Evolutionary conservation across 331 rosid species (phyloP).

Genomic region (Dryas integrifolia): DNA sequence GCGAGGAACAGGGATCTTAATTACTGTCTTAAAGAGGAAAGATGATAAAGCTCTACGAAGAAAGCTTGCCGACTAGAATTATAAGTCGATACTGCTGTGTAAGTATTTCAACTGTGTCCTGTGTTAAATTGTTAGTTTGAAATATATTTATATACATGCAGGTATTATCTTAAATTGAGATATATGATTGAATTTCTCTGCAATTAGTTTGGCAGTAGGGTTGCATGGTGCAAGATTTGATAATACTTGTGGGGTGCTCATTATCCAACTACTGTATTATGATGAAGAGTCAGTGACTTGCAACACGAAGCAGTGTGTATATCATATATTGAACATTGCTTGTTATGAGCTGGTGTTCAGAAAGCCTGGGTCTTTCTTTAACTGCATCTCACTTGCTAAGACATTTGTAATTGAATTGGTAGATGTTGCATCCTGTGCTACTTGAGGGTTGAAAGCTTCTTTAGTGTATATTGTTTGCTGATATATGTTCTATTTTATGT

Average conservation of each 20-base stretch:
- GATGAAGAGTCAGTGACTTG: not conserved
- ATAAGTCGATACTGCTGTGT: not conserved
- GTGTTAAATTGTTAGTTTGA: not conserved
- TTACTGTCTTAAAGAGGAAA: not conserved
- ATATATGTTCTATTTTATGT: not conserved
- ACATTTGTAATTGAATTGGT: not conserved
- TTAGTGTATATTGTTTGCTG: not conserved
- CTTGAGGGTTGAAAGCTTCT: not conserved
- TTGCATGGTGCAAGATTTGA: not conserved
- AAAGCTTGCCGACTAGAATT: not conserved
- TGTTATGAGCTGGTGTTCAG: not conserved
- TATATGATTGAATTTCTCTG: not conserved
- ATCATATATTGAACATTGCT: not conserved
- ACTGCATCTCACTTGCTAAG: not conserved
- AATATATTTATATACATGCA: not conserved
- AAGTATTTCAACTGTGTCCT: not conserved
- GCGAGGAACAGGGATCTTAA: too few species aligned
- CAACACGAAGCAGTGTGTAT: not conserved
- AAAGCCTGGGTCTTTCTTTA: not conserved
- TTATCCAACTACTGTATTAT: not conserved
- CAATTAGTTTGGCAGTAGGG: not conserved
- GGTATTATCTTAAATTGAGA: not conserved
- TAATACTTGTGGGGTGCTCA: not conserved
- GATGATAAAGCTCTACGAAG: not conserved
- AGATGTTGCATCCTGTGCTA: not conserved